A percentile compares a stretch with the other conserved stretches of the same genome.
These are phyloP conservation scores for Aristolochia californica DNA, from an alignment of 164 flowering plant genomes.

Conservation along the genomic window DNA sequence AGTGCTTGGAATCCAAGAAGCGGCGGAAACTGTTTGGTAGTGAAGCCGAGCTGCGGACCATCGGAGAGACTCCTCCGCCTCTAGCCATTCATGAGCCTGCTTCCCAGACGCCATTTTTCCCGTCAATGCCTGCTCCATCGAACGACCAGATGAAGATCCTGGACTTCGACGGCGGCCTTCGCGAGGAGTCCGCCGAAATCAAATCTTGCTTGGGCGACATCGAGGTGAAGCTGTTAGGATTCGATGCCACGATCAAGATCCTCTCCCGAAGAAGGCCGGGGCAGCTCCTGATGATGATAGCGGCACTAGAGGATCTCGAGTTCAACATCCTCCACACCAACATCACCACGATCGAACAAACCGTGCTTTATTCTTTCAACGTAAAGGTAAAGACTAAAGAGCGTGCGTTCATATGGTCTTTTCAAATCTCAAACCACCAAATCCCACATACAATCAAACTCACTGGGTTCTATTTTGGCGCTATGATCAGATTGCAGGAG, in stretches of 20 bases:
- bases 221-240: constrained; percentile 75
- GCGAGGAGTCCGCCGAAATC: constrained; percentile 71
- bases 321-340: constrained; percentile 83
- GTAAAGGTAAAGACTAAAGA: constrained; percentile 72
- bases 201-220: constrained; percentile 80
- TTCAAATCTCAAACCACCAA: too few species aligned
- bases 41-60: constrained; percentile 23
- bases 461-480: too few species aligned
- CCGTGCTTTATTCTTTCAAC: constrained; percentile 90
- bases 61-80: constrained; percentile 27
- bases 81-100: constrained; percentile 15
- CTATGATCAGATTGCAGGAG: constrained; percentile 57
- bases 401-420: background rate
- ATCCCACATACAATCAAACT: too few species aligned
- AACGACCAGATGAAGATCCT: constrained; percentile 31
- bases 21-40: constrained; percentile 48
- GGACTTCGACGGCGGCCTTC: constrained; percentile 38
- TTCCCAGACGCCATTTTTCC: constrained; percentile 30
- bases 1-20: constrained; percentile 88
- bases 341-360: constrained; percentile 92
- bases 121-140: constrained; percentile 25
- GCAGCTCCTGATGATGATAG: constrained; percentile 70
- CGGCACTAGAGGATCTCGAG: constrained; percentile 79
- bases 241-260: constrained; percentile 85
- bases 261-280: constrained; percentile 77